Evolutionary conservation across 2,329 filamentous ascomycete genomes (phyloP).

Genomic region (Hirsutella rhossiliensis): DNA sequence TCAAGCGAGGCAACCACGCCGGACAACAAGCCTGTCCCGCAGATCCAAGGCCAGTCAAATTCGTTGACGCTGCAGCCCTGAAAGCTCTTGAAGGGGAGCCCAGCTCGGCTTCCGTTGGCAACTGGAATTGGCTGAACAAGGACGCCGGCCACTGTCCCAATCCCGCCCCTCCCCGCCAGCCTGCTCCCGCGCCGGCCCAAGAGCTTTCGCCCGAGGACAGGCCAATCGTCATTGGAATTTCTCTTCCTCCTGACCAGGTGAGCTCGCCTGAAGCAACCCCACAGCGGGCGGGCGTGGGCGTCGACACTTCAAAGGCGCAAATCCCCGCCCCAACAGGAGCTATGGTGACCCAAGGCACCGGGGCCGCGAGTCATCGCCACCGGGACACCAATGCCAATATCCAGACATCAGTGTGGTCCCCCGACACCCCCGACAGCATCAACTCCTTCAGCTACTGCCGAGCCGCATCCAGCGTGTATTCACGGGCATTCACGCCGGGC

Average conservation of each 20-base stretch:
- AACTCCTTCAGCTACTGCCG: constrained; percentile 28
- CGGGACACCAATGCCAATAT: background rate
- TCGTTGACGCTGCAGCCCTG: constrained; percentile 47
- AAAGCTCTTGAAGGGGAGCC: constrained; percentile 46
- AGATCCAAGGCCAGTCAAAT: constrained; percentile 27
- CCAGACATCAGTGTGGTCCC: constrained; percentile 44
- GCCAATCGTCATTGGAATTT: constrained; percentile 63
- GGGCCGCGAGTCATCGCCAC: background rate
- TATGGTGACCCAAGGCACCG: too few relatives aligned
- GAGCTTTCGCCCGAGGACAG: constrained; percentile 56
- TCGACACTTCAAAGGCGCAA: constrained; percentile 20
- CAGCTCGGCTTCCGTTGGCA: constrained; percentile 40
- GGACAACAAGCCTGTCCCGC: constrained; percentile 17
- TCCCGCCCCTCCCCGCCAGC: constrained; percentile 14
- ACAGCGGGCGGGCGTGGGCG: constrained; percentile 30
- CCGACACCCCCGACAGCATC: constrained; percentile 43
- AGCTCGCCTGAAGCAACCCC: constrained; percentile 28
- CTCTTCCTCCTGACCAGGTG: constrained; percentile 38
- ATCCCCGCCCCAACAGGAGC: background rate
- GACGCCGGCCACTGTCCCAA: constrained; percentile 19
- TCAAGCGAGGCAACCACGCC: constrained; percentile 30
- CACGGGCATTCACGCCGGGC: constrained; percentile 33
- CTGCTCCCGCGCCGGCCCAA: constrained; percentile 14
- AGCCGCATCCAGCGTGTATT: constrained; percentile 48
- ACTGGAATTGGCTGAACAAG: constrained; percentile 43